phyloP scores from a whole-genome alignment of 108 stramenopile genomes.

The Seminavis robusta region DNA sequence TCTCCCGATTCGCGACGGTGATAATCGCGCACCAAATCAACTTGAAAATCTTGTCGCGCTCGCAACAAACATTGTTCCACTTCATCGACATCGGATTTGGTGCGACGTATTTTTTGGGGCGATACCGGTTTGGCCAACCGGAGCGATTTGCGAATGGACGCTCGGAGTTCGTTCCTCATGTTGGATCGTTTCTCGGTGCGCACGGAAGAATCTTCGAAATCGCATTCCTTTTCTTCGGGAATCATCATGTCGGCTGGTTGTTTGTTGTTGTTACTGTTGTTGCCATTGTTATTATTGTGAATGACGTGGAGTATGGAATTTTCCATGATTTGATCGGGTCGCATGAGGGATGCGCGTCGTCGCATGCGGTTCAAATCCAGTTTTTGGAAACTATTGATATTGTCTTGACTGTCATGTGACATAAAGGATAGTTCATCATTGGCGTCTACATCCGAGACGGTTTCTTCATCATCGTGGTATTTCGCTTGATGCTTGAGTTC shows the following conservation, averaged over 20 bases:
- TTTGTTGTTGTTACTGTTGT: too few relatives aligned
- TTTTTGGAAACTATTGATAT: neutral
- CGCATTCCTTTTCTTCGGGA: too few relatives aligned
- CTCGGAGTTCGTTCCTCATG: constrained; percentile 2
- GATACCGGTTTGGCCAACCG: neutral
- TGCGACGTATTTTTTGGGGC: constrained; percentile 10
- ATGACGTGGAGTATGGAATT: too few relatives aligned
- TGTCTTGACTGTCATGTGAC: neutral
- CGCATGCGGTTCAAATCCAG: constrained; percentile 57
- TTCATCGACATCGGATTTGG: constrained; percentile 61
- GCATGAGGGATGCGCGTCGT: constrained; percentile 32
- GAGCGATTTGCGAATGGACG: constrained; percentile 10
- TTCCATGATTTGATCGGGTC: too few relatives aligned
- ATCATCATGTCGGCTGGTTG: too few relatives aligned
- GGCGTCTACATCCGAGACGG: constrained; percentile 31
- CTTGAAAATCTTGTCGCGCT: constrained; percentile 50
- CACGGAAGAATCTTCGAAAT: too few relatives aligned
- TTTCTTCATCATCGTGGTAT: constrained; percentile 64
- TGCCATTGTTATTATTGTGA: too few relatives aligned
- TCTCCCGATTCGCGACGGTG: constrained; percentile 57
- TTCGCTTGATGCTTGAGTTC: constrained; percentile 67
- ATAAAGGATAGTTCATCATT: neutral
- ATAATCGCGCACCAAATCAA: constrained; percentile 39
- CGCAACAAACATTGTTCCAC: constrained; percentile 36
- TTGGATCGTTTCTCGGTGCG: constrained; percentile 37